A percentile compares a stretch with the other conserved stretches of the same genome.
Conservation (phyloP, 2,329 filamentous ascomycete species). For the Epichloe glyceriae region DNA sequence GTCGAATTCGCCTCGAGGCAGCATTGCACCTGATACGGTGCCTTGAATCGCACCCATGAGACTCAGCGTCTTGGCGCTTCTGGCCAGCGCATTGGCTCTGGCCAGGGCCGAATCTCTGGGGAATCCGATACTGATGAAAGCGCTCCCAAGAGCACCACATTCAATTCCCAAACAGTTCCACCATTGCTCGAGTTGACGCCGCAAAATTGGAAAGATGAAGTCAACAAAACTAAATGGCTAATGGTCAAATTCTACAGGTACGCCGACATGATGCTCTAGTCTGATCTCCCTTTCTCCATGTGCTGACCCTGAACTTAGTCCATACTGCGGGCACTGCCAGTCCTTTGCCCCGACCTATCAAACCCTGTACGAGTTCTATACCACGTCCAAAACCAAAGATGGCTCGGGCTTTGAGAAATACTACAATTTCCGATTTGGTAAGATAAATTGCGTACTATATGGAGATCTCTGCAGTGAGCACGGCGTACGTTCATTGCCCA, state of each 20-base stretch:
- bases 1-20: not conserved
- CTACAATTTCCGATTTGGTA: constrained; percentile 82
- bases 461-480: constrained; percentile 64
- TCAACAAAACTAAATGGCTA: constrained; percentile 39
- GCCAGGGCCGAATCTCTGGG: constrained; percentile 17
- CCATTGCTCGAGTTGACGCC: constrained; percentile 48
- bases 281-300: constrained; percentile 8
- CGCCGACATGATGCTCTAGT: not conserved
- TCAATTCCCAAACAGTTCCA: constrained; percentile 55
- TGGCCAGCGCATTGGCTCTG: constrained; percentile 29
- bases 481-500: constrained; percentile 58
- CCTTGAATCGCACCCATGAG: constrained; percentile 16
- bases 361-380: constrained; percentile 88
- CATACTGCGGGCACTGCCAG: constrained; percentile 60
- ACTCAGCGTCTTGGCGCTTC: constrained; percentile 28
- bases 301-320: constrained; percentile 26
- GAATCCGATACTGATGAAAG: constrained; percentile 21
- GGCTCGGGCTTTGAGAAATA: constrained; percentile 57
- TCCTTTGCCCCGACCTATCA: constrained; percentile 75
- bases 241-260: constrained; percentile 58
- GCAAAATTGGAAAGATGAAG: constrained; percentile 42
- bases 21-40: constrained; percentile 1
- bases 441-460: constrained; percentile 73
- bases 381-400: constrained; percentile 64
- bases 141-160: constrained; percentile 34